Evolutionary conservation across 2,329 filamentous ascomycete species (phyloP).

Genomic region (Colletotrichum sp.): DNA sequence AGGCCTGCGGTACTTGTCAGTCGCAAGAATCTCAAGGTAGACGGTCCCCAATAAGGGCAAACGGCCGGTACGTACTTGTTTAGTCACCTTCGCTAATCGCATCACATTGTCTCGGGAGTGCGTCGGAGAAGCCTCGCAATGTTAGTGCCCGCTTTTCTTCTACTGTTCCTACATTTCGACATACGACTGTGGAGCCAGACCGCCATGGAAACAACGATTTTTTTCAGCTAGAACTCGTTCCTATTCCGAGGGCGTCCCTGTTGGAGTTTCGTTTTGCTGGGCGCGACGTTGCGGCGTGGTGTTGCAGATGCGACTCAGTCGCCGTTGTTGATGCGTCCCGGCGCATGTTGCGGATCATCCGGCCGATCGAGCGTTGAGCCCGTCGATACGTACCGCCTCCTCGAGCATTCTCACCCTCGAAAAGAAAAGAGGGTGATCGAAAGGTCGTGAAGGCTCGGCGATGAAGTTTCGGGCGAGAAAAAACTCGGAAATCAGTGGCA

Average conservation of each 20-base stretch:
- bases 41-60: not conserved
- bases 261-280: not conserved
- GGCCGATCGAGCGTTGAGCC: not conserved
- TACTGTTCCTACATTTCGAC: not conserved
- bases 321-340: not conserved
- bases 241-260: not conserved
- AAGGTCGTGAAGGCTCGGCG: not conserved
- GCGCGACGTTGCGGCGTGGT: not conserved
- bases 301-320: not conserved
- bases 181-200: constrained; percentile 11
- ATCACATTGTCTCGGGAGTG: constrained; percentile 12
- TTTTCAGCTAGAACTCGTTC: not conserved
- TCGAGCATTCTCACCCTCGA: not conserved
- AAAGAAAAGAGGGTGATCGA: not conserved
- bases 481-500: not conserved
- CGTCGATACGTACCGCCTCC: not conserved
- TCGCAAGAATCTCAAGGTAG: not conserved
- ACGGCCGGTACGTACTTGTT: constrained; percentile 6
- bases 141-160: constrained; percentile 10
- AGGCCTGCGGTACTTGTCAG: not conserved
- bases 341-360: not conserved
- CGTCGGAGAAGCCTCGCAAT: constrained; percentile 19
- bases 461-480: not conserved
- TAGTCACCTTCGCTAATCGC: constrained; percentile 18
- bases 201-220: not conserved